Base-by-base conservation (phyloP, 306 rosid species). In the Purshia tridentata region DNA sequence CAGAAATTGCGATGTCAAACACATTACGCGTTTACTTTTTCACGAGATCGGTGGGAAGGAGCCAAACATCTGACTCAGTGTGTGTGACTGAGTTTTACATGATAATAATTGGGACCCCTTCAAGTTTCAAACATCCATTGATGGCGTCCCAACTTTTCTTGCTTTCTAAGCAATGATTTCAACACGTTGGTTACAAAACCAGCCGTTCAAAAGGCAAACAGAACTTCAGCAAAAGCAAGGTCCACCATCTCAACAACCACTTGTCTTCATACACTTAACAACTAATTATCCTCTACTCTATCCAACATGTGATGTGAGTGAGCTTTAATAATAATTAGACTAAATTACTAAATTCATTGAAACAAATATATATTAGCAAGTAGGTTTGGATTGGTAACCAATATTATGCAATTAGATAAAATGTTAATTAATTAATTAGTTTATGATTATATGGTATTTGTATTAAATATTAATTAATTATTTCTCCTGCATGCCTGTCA, bases 311-410 rank as follows among this genome's bases (percentile, higher is more conserved):
- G 18, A 37, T 6, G 37, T 12, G 9, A 52, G 37, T 12, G 9
- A 52, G 18, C 37, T 5, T 10, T 9, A 41, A 9, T 16, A 41
- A 41, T n/a, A 63, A 15, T 2, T 54, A 6, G 9, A 14, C 53
- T 42, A 54, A 18, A 18, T 19, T 23, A 11, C 9, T 11, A 12
- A 39, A 51, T 19, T 18, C 19, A 39, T 51, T 6, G 41, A 0
- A 49, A 56, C 35, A 29, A 29, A 29, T 29, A 29, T 29, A 29
- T 29, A 29, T 29, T 1, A 22, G 0, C 55, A 42, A 45, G 56
- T 71, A 15, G 65, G 45, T 45, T n/a, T 44, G 35, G 7, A 9
- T 57, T 6, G 81, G 71, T 61, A 29, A 77, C 67, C 81, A 45
- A 72, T 45, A 44, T 14, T 15, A 44, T 15, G 8, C 49, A 40